These are phyloP conservation scores for Halophytophthora polymorphica DNA, from an alignment of 352 stramenopile species.

Conservation along the genomic window DNA sequence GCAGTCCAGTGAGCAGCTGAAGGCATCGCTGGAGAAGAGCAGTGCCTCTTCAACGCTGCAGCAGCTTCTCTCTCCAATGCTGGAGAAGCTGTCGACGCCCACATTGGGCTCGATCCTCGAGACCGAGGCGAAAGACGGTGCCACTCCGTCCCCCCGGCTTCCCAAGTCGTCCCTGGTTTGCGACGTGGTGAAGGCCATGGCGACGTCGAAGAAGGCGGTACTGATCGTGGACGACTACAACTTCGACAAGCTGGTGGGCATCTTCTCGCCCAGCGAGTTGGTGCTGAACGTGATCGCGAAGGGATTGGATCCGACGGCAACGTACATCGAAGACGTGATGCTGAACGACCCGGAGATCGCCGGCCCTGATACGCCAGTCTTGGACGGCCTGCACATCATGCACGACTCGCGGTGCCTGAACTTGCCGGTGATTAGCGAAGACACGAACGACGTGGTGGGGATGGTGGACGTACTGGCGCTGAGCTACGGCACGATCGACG, in stretches of 20 bases:
- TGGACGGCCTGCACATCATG: slow-evolving; percentile 88
- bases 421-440: slow-evolving; percentile 69
- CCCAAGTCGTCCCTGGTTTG: slow-evolving; percentile 83
- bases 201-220: slow-evolving; percentile 86
- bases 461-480: slow-evolving; percentile 84
- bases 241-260: slow-evolving; percentile 87
- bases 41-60: slow-evolving; percentile 71
- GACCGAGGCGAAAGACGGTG: slow-evolving; percentile 45
- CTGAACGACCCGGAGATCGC: slow-evolving; percentile 81
- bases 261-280: slow-evolving; percentile 97
- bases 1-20: slow-evolving; percentile 80
- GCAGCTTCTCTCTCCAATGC: slow-evolving; percentile 74
- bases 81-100: slow-evolving; percentile 77
- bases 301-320: slow-evolving; percentile 86
- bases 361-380: slow-evolving; percentile 59
- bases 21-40: slow-evolving; percentile 76
- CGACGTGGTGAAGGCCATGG: slow-evolving; percentile 77
- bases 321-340: slow-evolving; percentile 90
- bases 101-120: slow-evolving; percentile 88
- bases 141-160: slow-evolving; percentile 60
- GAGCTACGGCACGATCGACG: slow-evolving; percentile 86
- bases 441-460: slow-evolving; percentile 63
- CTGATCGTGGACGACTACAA: slow-evolving; percentile 92
- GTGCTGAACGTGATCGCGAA: slow-evolving; percentile 95
- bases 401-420: slow-evolving; percentile 84